Evolutionary conservation across 345 rosid genomes (phyloP), one percentile per base, ranked within the genome.

Genomic region (Populus alba): DNA sequence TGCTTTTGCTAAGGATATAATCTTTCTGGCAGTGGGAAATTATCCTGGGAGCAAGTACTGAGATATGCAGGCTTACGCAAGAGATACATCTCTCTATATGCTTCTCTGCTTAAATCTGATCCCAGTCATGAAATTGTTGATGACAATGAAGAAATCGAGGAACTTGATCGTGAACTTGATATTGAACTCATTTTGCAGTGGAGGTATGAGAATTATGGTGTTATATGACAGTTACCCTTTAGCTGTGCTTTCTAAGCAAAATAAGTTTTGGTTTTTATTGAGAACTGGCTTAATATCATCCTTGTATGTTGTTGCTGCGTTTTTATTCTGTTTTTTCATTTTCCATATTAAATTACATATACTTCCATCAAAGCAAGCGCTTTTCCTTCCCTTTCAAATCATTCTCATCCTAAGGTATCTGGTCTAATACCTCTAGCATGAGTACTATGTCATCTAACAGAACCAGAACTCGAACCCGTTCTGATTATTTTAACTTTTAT

Each of bases 11-110:
- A 77, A 81, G 75, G 81, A 79, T 69, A 75, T 85, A 38, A 45
- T 78, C 63, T 79, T 83, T 87, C 65, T 89, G 88, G 88, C 97
- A 96, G 99, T 78, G 98, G 99, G 80, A 96, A 82, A 77, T 79
- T 94, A 86, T 94, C 97, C 13, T 96, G 99, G 99, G 98, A 92
- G 80, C 92, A 91, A 81, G 89, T 96, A 62, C 83, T 94, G 61
- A 87, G 88, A 83, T 85, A 86, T 87, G 88, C 97, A 72, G 89
- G 87, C 37, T 81, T 94, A 85, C 95, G 95, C 49, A 96, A 94
- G 91, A 92, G 87, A 85, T 96, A 94, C 81, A 91, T 96, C 47
- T 88, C 97, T 23, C 83, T 89, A 15, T 96, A 96, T 87, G 98
- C 97, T 69, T 88, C 97, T 70, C 82, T 94, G 81, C 95, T 96